Conservation (phyloP, 2,329 filamentous ascomycete species). For the Purpureocillium lavendulum region DNA sequence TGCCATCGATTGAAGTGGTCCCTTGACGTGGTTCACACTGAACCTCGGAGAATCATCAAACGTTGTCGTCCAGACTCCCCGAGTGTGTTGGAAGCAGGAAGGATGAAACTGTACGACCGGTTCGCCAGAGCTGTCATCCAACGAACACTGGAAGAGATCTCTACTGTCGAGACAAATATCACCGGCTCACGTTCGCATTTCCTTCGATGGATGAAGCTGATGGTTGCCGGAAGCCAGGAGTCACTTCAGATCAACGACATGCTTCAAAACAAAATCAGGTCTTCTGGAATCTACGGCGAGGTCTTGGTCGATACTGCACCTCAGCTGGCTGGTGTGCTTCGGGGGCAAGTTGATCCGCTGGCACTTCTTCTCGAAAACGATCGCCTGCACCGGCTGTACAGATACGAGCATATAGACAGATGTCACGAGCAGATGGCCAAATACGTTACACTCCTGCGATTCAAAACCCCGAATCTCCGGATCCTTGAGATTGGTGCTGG, state of each 20-base stretch:
- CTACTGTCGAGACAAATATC: too few relatives aligned
- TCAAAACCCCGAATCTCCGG: slow-evolving; percentile 24
- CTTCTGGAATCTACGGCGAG: slow-evolving; percentile 1
- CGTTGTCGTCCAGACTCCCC: slow-evolving; percentile 1
- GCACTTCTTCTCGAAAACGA: slow-evolving; percentile 3
- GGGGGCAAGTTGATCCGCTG: neutral
- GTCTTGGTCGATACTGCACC: slow-evolving; percentile 2
- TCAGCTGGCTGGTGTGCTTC: neutral
- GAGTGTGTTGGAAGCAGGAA: neutral
- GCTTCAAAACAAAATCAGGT: too few relatives aligned
- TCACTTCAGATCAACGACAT: too few relatives aligned
- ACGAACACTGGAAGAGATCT: neutral
- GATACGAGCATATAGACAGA: neutral
- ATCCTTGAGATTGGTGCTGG: slow-evolving; percentile 30
- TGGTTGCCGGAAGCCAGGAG: too few relatives aligned
- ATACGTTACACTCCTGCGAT: slow-evolving; percentile 9
- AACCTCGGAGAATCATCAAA: neutral
- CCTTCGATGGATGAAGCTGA: too few relatives aligned
- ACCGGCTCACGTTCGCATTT: too few relatives aligned
- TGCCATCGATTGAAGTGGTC: slow-evolving; percentile 5
- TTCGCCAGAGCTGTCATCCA: slow-evolving; percentile 2
- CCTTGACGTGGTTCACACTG: slow-evolving; percentile 3
- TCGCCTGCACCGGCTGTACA: neutral
- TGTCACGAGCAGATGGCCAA: slow-evolving; percentile 5
- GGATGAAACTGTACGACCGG: neutral